Evolutionary conservation across 345 rosid species (phyloP), one percentile per base, ranked within the genome.

Genomic region (Eucalyptus marginata): DNA sequence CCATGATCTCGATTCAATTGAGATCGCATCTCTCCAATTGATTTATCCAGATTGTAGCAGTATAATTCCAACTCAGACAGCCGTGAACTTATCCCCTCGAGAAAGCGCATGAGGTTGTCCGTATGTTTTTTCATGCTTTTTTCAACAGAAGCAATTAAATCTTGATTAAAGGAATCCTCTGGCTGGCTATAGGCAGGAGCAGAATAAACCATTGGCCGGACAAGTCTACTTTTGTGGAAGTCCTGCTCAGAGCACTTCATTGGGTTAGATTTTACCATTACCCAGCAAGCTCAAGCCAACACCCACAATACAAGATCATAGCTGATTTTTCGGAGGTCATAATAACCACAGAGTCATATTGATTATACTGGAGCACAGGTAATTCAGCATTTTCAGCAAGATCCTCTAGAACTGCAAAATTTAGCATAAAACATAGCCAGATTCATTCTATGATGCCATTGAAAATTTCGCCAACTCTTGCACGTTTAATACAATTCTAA

Each of bases 31-130:
- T 98, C 99, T 62, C 98, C 99, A 29, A 98, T 95, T 5, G 98
- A 94, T 93, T 96, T 98, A 91, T 98, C 99, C 87, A 97, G 98
- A 90, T 96, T 98, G 93, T 97, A 97, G 91, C 98, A 98, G 88
- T 95, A 95, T 24, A 97, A 89, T 90, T 98, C 99, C 89, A 98
- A 90, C 90, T 97, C 99, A 6, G 99, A 97, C 88, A 98, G 93
- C 50, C 99, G 96, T 4, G 99, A 98, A 92, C 99, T 98, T 92
- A 97, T 92, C 86, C 99, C 99, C 92, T 97, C 99, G 17, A 98
- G 99, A 92, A 96, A 97, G 50, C 98, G 99, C 97, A 97, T 93
- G 90, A 96, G 91, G 87, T 91, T 93, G 88, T 98, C 99, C 0
- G 94, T 89, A 86, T 97, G 94, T 86, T 94, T 96, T 92, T 97